A percentile compares a stretch with the other conserved stretches of the same genome.
phyloP scores from a whole-genome alignment of 495 filamentous ascomycete genomes.

The Lophiostoma macrostomum region DNA sequence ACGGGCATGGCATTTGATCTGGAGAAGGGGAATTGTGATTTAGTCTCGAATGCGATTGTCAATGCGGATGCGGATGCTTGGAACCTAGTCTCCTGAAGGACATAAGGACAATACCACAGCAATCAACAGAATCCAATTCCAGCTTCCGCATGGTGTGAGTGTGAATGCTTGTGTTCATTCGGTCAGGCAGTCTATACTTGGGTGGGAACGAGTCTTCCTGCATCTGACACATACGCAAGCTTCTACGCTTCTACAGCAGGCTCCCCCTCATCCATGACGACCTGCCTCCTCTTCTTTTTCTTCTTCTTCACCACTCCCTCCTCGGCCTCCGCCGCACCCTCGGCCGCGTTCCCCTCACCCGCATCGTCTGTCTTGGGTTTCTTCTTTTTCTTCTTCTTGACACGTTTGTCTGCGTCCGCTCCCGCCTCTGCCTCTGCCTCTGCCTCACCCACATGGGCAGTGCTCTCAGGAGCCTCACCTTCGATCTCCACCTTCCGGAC shows the following conservation, averaged over 20 bases:
- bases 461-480: conserved; percentile 8
- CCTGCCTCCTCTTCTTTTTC: conserved; percentile 35
- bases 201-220: too few relatives aligned
- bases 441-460: conserved; percentile 8
- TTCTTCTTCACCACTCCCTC: conserved; percentile 4
- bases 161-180: too few relatives aligned
- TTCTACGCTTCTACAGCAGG: neutral
- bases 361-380: conserved; percentile 27
- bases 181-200: neutral
- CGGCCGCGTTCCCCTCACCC: neutral
- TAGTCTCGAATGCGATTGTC: too few relatives aligned
- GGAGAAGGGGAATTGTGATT: too few relatives aligned
- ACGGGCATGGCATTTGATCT: too few relatives aligned
- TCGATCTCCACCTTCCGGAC: conserved; percentile 37
- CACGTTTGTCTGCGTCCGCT: conserved; percentile 30
- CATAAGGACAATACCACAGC: too few relatives aligned
- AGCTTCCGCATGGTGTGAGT: too few relatives aligned
- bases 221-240: too few relatives aligned
- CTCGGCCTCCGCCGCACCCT: neutral
- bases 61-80: too few relatives aligned
- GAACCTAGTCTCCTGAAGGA: too few relatives aligned
- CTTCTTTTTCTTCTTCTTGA: conserved; percentile 55
- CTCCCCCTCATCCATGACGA: conserved; percentile 12
- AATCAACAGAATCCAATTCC: too few relatives aligned
- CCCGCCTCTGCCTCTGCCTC: conserved; percentile 41